Base-by-base conservation (phyloP, 2,329 filamentous ascomycete genomes). In the Aureobasidium musti region DNA sequence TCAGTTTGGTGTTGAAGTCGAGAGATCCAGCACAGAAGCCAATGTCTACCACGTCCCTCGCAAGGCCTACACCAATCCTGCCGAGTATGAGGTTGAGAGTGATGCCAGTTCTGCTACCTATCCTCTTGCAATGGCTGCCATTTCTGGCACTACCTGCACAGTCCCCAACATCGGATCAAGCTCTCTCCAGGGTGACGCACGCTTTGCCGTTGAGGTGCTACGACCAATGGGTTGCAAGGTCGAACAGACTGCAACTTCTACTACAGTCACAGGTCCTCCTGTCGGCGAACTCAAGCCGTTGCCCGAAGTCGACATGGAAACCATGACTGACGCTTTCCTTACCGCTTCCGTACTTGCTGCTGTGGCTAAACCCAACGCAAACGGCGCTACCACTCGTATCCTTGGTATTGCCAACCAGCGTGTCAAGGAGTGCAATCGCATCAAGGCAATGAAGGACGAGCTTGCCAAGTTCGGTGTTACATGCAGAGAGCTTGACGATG, bases 91-190 rank as follows among this genome's bases (percentile, higher is more conserved):
- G 49, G 89, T 99, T 23, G 95, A 99, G 81, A 98, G 95, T 74
- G 95, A 99, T 80, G 95, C 95, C 47, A 98, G 94, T 78, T 98
- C 94, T 50, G 95, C 95, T 11, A 99, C 95, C 0, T 99, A 99
- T 74, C 95, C 95, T 23, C 82, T 99, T 33, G 92, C 95, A 0
- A 87, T 98, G 69, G 95, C 95, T 45, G 95, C 95, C 63, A 96
- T 99, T 72, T 96, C 94, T 0, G 95, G 95, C 33, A 97, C 92
- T 0, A 97, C 90, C 2, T 98, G 94, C 80, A 98, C 93, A 0
- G 88, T 99, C 52, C 94, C 95, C 26, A 99, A 99, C 77, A 97
- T 99, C 71, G 95, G 95, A 3, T 94, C 91, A 5, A 87, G 85
- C 68, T 98, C 95, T 8, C 83, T 99, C 4, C 95, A 99, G 76